Evolutionary conservation across 2,329 filamentous ascomycete genomes (phyloP), one percentile per base, ranked within the genome.

Genomic region (Coniochaeta sp.): DNA sequence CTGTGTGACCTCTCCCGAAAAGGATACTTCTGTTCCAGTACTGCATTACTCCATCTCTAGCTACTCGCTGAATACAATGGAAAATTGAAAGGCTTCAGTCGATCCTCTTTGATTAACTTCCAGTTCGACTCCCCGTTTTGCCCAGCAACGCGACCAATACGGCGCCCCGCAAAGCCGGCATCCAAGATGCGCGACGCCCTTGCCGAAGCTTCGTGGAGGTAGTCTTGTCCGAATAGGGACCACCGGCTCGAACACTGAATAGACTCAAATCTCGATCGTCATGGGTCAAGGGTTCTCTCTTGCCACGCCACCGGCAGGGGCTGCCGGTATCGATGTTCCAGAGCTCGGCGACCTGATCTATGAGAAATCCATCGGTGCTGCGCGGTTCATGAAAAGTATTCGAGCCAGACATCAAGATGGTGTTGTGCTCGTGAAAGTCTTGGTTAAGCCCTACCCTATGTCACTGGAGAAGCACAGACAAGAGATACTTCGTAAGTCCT

Each of bases 241-340:
- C 30, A 10, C 54, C 54, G 4, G 10, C 12, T 28, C 28, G 17
- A 36, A 24, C 30, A 9, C 7, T 26, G 16, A 24, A 55, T 30
- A 17, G n/a, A 24, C 12, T 36, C n/a, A 36, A 4, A 1, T 24
- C 30, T 12, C 54, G 30, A 19, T 55, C 62, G 76, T 66, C 65
- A 99, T 99, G 95, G 95, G 95, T 65, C 95, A 99, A 82, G 93
- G 91, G 65, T 97, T 97, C 78, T 97, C 93, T 63, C 86, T 96
- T 68, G 91, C 92, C 59, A 93, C 92, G 71, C 89, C 96, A 65
- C 95, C 92, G 59, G 91, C 91, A 64, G 95, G 93, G 72, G 90
- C 91, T 59, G 93, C 93, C 61, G 91, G 92, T 67, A 96, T 99
- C 73, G 93, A 99, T 74, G 86, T 96, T 30, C 89, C 93, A 42